Percentiles rank a stretch among this genome's conserved stretches.
Evolutionary conservation across 495 filamentous ascomycete genomes (phyloP).

Genomic region (Cryomyces minteri): DNA sequence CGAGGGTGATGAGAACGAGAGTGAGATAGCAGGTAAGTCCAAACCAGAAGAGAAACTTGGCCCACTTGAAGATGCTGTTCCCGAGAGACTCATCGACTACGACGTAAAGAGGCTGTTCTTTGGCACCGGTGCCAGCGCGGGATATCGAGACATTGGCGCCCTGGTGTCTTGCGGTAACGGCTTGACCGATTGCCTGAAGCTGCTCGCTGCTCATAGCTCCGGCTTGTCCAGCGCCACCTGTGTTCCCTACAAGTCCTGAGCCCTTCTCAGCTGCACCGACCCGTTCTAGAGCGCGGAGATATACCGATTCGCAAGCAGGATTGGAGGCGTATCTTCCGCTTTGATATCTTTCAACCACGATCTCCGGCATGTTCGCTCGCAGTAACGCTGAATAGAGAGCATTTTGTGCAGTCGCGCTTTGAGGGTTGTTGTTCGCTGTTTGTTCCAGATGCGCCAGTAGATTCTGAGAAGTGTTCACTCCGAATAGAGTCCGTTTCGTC

Average conservation of each 20-base stretch:
- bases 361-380: constrained; percentile 77
- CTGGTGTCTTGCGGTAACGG: constrained; percentile 54
- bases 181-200: constrained; percentile 71
- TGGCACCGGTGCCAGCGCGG: constrained; percentile 41
- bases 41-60: constrained; percentile 69
- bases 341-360: constrained; percentile 75
- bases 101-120: constrained; percentile 72
- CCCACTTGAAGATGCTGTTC: constrained; percentile 67
- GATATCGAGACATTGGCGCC: constrained; percentile 46
- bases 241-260: constrained; percentile 1
- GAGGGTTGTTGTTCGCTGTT: constrained; percentile 78
- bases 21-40: constrained; percentile 54
- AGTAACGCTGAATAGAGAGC: constrained; percentile 87
- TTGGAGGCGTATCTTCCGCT: constrained; percentile 71
- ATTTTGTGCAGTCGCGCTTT: constrained; percentile 70
- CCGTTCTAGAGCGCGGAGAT: constrained; percentile 52
- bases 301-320: constrained; percentile 48
- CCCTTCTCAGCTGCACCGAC: constrained; percentile 36
- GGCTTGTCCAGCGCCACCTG: constrained; percentile 2
- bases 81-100: constrained; percentile 85
- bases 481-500: constrained; percentile 28
- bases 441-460: constrained; percentile 59
- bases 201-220: constrained; percentile 31
- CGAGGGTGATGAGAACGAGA: constrained; percentile 54
- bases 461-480: constrained; percentile 35